These are phyloP conservation scores for Flaveria ramosissima DNA, from an alignment of 129 eudicot genomes.

Conservation along the genomic window DNA sequence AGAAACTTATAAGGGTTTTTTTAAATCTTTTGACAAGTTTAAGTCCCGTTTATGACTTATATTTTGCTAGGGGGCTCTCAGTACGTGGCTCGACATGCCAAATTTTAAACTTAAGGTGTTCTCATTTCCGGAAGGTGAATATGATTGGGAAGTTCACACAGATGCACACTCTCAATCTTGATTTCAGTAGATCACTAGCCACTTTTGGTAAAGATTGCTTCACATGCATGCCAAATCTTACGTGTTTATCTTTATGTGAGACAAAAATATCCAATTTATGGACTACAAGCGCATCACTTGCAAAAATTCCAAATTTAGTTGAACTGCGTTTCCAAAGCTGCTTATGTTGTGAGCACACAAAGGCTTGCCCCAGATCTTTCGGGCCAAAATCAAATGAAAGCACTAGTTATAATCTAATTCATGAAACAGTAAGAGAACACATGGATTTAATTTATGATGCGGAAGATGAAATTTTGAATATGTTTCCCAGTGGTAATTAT, in stretches of 20 bases:
- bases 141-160: slow-evolving; percentile 70
- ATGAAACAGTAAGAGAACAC: slow-evolving; percentile 26
- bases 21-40: background rate
- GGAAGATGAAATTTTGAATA: slow-evolving; percentile 45
- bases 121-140: slow-evolving; percentile 86
- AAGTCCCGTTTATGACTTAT: slow-evolving; percentile 7
- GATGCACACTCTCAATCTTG: slow-evolving; percentile 75
- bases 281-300: slow-evolving; percentile 80
- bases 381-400: slow-evolving; percentile 28
- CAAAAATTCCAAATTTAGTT: slow-evolving; percentile 63
- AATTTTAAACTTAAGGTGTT: slow-evolving; percentile 61
- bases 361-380: slow-evolving; percentile 49
- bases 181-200: slow-evolving; percentile 86
- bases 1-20: background rate
- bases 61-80: slow-evolving; percentile 62
- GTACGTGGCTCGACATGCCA: slow-evolving; percentile 70
- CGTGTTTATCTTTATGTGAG: slow-evolving; percentile 75
- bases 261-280: slow-evolving; percentile 82
- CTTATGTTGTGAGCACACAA: slow-evolving; percentile 50
- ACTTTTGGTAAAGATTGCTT: slow-evolving; percentile 84
- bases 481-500: slow-evolving; percentile 32
- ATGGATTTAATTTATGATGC: slow-evolving; percentile 21
- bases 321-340: slow-evolving; percentile 93
- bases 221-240: slow-evolving; percentile 77
- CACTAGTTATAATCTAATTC: slow-evolving; percentile 36